Evolutionary conservation across 345 rosid genomes (phyloP).

Genomic region (Lagerstroemia speciosa): DNA sequence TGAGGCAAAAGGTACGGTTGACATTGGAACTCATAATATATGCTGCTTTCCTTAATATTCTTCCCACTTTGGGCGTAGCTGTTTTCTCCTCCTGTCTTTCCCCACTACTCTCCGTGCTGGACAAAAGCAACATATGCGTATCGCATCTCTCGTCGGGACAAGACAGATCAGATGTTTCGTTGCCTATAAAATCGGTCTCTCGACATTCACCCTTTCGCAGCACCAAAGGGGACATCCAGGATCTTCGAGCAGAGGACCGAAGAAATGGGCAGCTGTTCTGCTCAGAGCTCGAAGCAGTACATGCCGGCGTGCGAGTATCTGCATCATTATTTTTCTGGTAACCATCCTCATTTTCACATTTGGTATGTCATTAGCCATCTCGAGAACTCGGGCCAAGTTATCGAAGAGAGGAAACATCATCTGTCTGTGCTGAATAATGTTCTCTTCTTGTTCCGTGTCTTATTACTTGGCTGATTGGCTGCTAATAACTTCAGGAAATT

Average conservation of each 20-base stretch:
- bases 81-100: constrained; percentile 4
- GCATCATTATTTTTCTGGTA: constrained; percentile 17
- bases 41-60: constrained; percentile 8
- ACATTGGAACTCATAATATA: constrained; percentile 10
- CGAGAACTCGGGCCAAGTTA: background rate
- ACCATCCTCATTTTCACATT: background rate
- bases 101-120: constrained; percentile 7
- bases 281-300: constrained; percentile 7
- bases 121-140: constrained; percentile 1
- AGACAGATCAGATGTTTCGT: background rate
- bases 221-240: background rate
- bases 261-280: constrained; percentile 12
- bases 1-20: constrained; percentile 6
- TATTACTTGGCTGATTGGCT: background rate
- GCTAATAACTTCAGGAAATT: constrained; percentile 13
- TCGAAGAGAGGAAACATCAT: background rate
- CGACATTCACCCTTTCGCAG: background rate
- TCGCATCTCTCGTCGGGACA: background rate
- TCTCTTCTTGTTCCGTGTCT: background rate
- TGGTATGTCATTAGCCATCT: background rate
- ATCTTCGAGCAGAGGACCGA: background rate
- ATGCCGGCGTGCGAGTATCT: constrained; percentile 15
- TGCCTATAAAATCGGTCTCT: constrained; percentile 5
- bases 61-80: constrained; percentile 26
- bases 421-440: background rate